Evolutionary conservation across 2,329 filamentous ascomycete genomes (phyloP).

Genomic region (Xylaria sp.): DNA sequence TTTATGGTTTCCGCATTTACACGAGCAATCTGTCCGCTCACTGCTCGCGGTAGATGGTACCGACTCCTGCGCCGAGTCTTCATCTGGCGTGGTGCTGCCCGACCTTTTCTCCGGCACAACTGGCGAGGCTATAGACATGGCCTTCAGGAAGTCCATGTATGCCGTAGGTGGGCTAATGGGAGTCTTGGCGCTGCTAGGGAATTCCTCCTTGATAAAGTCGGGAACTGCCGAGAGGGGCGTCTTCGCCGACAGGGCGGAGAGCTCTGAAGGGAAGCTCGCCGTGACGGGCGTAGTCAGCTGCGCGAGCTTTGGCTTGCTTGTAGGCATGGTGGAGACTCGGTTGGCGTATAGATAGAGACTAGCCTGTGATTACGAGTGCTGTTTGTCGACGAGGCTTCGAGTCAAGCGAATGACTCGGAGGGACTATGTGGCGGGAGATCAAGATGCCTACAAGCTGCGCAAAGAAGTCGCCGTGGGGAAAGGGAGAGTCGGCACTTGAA

Average conservation of each 20-base stretch:
- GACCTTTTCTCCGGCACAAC: conserved; percentile 59
- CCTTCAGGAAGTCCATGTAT: conserved; percentile 91
- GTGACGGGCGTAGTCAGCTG: conserved; percentile 66
- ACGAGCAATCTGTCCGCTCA: conserved; percentile 58
- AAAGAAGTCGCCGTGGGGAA: conserved; percentile 42
- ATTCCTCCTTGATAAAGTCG: conserved; percentile 67
- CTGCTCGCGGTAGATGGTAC: conserved; percentile 60
- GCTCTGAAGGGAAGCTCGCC: conserved; percentile 63
- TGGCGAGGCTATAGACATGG: conserved; percentile 75
- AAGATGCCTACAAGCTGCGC: conserved; percentile 41
- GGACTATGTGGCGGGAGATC: conserved; percentile 28
- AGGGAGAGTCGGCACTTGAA: conserved; percentile 41
- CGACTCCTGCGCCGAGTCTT: conserved; percentile 47
- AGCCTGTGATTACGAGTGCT: conserved; percentile 23
- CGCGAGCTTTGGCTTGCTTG: conserved; percentile 61
- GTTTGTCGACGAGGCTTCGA: conserved; percentile 41
- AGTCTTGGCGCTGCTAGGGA: conserved; percentile 67
- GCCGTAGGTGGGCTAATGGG: conserved; percentile 89
- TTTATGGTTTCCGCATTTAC: conserved; percentile 58
- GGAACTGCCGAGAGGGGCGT: conserved; percentile 68
- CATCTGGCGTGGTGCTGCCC: conserved; percentile 52
- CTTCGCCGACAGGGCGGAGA: conserved; percentile 64
- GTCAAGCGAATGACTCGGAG: conserved; percentile 50
- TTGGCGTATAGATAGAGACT: conserved; percentile 13
- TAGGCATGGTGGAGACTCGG: conserved; percentile 48